Evolutionary conservation across 371 early-diverging fungal species (phyloP), one percentile per base, ranked within the genome.

Genomic region (Mucor lusitanicus): DNA sequence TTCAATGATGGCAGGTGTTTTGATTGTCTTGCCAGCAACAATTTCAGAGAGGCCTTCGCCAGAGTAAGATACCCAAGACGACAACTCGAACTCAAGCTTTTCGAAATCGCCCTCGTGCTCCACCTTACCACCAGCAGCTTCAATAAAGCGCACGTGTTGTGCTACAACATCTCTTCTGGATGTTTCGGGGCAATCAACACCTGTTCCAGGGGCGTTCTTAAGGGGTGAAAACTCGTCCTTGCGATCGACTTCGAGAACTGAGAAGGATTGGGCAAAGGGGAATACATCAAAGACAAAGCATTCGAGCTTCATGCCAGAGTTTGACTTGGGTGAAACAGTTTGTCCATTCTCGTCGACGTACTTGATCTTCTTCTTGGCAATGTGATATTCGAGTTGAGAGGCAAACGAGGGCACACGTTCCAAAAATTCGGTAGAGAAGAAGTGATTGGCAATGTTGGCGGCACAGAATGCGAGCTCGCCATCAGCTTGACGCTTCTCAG

Each of bases 361-460:
- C 84, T 92, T 92, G 87, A 98, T 97, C 92, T 97, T 98, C 89
- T 98, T 98, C 72, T 88, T 87, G 42, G 98, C 98, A 69, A 97
- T 88, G 80, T 98, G 98, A 85, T 95, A 96, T 80, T 93, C 94
- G 21, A 98, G 88, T 68, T 87, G 74, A 42, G 80, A 76, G 68
- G 95, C 95, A 74, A 96, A 87, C 21, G 85, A 82, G 59, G 91
- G 91, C 50, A 95, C 88, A 62, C 90, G 85, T 67, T 92, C 80
- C 76, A 98, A 83, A 76, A 98, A 98, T 62, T 87, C 97, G 30
- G 91, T 83, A 39, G 97, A 92, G 87, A 96, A 99, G 78, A 95
- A 97, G 81, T 99, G 99, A 86, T 97, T 99, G 80, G 92, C 97
- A 83, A 99, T 97, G 86, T 99, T 99, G 59, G 93, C 99, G 8